Base-by-base conservation (phyloP, 2,329 filamentous ascomycete genomes). In the Phialophora macrospora region DNA sequence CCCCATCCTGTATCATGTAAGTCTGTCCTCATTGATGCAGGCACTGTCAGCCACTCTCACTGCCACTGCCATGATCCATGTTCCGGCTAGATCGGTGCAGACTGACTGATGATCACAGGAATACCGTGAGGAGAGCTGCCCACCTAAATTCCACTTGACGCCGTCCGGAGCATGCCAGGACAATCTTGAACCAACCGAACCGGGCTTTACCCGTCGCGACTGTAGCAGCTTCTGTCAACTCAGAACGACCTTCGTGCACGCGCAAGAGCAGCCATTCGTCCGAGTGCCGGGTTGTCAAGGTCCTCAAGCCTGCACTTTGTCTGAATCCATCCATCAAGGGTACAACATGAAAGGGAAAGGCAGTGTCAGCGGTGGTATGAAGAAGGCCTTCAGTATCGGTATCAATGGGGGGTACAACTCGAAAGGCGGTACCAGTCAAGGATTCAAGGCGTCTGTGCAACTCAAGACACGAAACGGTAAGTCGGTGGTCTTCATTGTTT, bases 221-320 rank as follows among this genome's bases (percentile, higher is more conserved):
- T 65, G 63, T 24, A 34, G 49, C 30, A 60, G 57, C 44, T 65
- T 57, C 58, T 65, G 63, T 28, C 26, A 65, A n/a, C 54, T 65
- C 17, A 52, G 44, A 17, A 65, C 52, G 24, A 61, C 17, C 17
- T 65, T 65, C 30, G 51, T 11, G 52, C 51, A 61, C 38, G 63
- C 57, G 7, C 41, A 57, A 44, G 63, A 65, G 52, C 41, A 61
- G 30, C 63, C 58, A 2, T 58, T 24, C 46, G 20, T 26, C 32
- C 11, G 52, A 55, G 7, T 54, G 28, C n/a, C 22, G 51, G 4
- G 5, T n/a, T 44, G 38, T n/a, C 38, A 44, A n/a, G 38, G 38
- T n/a, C 38, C 38, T 44, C 17, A n/a, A 11, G 14, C 38, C 8
- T 44, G 38, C 38, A 44, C 38, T 8, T n/a, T 44, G 38, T n/a